These are phyloP conservation scores for Aspergillus vadensis DNA, from an alignment of 2,329 filamentous ascomycete species.

Conservation along the genomic window DNA sequence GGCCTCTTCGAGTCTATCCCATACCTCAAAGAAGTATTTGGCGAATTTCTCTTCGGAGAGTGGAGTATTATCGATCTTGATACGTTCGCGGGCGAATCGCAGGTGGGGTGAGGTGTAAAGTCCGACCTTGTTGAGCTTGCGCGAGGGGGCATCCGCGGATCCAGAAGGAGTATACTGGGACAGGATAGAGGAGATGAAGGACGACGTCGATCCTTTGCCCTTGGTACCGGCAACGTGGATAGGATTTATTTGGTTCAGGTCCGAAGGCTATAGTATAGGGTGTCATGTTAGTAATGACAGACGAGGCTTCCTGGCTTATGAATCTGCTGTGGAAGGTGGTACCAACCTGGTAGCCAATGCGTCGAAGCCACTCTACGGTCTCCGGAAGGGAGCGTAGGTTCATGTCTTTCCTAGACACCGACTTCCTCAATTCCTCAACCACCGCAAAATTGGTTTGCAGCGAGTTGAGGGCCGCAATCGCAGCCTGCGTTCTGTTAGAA, in stretches of 20 bases:
- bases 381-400: slow-evolving; percentile 79
- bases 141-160: slow-evolving; percentile 27
- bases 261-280: slow-evolving; percentile 54
- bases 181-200: slow-evolving; percentile 81
- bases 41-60: slow-evolving; percentile 70
- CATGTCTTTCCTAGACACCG: slow-evolving; percentile 65
- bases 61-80: slow-evolving; percentile 73
- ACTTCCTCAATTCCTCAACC: slow-evolving; percentile 73
- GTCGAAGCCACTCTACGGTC: slow-evolving; percentile 74
- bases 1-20: slow-evolving; percentile 66
- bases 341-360: slow-evolving; percentile 73
- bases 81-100: slow-evolving; percentile 79
- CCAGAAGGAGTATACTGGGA: slow-evolving; percentile 55
- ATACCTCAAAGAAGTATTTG: slow-evolving; percentile 79
- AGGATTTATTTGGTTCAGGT: slow-evolving; percentile 61
- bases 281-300: slow-evolving; percentile 10
- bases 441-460: slow-evolving; percentile 78
- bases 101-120: slow-evolving; percentile 87
- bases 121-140: slow-evolving; percentile 61
- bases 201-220: slow-evolving; percentile 86
- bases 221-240: slow-evolving; percentile 93
- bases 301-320: background rate
- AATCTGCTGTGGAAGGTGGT: slow-evolving; percentile 19
- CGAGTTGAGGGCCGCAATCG: slow-evolving; percentile 71
- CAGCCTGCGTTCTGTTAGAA: slow-evolving; percentile 54